These are phyloP conservation scores for Curvularia spicifera DNA, from an alignment of 2,329 filamentous ascomycete species.

Conservation along the genomic window DNA sequence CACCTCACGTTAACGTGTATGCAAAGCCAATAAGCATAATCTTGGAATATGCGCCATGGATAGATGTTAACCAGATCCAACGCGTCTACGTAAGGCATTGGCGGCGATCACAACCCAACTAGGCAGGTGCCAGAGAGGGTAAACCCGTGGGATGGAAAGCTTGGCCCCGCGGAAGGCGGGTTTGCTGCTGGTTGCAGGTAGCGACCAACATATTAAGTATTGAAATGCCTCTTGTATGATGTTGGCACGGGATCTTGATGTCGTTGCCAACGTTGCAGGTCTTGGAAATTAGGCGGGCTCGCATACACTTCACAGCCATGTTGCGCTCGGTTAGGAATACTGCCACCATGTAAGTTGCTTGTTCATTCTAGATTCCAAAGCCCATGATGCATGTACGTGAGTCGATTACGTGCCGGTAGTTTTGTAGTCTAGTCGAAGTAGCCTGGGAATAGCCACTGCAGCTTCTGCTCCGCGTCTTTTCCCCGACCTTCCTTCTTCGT, in stretches of 20 bases:
- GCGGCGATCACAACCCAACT: slow-evolving; percentile 15
- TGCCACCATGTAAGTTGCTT: not conserved
- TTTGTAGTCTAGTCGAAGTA: slow-evolving; percentile 62
- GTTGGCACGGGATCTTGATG: slow-evolving; percentile 14
- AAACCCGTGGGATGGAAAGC: slow-evolving; percentile 5
- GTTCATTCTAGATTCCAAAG: not conserved
- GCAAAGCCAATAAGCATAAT: not conserved
- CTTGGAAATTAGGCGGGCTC: slow-evolving; percentile 22
- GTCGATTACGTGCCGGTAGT: not conserved
- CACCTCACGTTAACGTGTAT: not conserved
- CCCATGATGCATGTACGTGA: slow-evolving; percentile 10
- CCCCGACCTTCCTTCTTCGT: slow-evolving; percentile 78
- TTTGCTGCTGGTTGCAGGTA: slow-evolving; percentile 19
- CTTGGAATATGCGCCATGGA: not conserved
- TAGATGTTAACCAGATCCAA: not conserved
- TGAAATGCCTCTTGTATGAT: slow-evolving; percentile 27
- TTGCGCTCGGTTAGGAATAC: not conserved
- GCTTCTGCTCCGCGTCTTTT: slow-evolving; percentile 75
- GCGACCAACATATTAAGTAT: slow-evolving; percentile 21
- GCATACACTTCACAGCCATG: not conserved
- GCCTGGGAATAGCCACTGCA: slow-evolving; percentile 86
- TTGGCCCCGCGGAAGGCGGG: slow-evolving; percentile 19
- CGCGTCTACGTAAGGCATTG: slow-evolving; percentile 11
- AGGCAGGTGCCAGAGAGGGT: slow-evolving; percentile 28
- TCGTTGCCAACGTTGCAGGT: slow-evolving; percentile 14